Evolutionary conservation across 768 basidiomycete genomes (phyloP), one percentile per base, ranked within the genome.

Genomic region (Leucosporidium scottii): DNA sequence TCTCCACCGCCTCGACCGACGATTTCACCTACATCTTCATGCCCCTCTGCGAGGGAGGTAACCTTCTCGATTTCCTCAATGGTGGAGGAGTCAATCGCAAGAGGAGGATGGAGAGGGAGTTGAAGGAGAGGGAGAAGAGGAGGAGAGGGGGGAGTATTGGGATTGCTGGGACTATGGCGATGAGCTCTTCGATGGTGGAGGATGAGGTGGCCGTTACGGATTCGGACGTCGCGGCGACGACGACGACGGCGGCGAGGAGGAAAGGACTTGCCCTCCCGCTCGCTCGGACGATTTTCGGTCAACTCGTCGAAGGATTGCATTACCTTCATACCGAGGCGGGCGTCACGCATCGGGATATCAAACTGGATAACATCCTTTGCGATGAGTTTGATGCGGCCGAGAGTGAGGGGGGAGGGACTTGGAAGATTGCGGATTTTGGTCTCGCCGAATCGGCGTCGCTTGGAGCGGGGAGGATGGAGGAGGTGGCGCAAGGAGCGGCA

Each of bases 331-430:
- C 87, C 66, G 83, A 84, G 51, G 87, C 85, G 31, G 79, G 83
- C 12, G 84, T 88, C 73, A 88, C 93, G 62, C 94, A 99, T 80
- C 85, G 92, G 74, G 96, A 99, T 79, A 81, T 99, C 78, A 99
- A 99, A 81, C 84, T 96, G 67, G 96, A 98, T 80, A 99, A 99
- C 80, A 86, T 98, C 59, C 84, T 98, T 28, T 51, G 48, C 49
- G 60, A 61, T 13, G 60, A 21, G 48, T 20, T 4, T 20, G 48
- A 48, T 5, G 51, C 51, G 27, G 39, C 39, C 15, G 39, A 44
- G 39, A 44, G 39, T 13, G 39, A 44, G 39, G 39, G 39, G 15
- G 60, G 49, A 10, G 60, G 60, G n/a, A 61, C 86, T n/a, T 92
- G 91, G 81, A 85, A 86, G 75, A 87, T 94, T 39, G 81, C 82